These are phyloP conservation scores for Candida jianshihensis DNA, from an alignment of 805 yeast genomes.

Conservation along the genomic window DNA sequence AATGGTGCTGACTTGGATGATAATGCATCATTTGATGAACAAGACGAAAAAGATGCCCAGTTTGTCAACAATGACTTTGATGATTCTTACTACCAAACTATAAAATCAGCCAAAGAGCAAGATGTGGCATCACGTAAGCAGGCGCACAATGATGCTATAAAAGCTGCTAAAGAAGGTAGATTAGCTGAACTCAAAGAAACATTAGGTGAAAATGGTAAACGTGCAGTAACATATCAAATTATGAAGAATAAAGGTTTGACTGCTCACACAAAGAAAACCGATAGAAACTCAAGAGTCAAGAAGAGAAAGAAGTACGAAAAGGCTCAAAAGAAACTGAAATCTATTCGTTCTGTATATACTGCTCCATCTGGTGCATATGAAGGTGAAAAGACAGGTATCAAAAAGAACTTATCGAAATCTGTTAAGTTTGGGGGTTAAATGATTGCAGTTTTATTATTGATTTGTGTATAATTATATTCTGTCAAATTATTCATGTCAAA, in stretches of 20 bases:
- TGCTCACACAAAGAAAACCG: slow-evolving; percentile 86
- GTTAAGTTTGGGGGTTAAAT: slow-evolving; percentile 45
- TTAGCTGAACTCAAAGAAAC: slow-evolving; percentile 60
- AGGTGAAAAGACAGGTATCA: slow-evolving; percentile 97
- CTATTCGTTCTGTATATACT: slow-evolving; percentile 85
- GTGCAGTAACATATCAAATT: slow-evolving; percentile 92
- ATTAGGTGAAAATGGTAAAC: slow-evolving; percentile 75
- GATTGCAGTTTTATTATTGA: too few species aligned
- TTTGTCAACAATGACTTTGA: slow-evolving; percentile 39
- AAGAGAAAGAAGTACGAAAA: slow-evolving; percentile 95
- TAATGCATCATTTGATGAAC: slow-evolving; percentile 37
- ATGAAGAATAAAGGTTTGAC: slow-evolving; percentile 95
- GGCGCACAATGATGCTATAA: slow-evolving; percentile 64
- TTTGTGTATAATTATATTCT: too few species aligned
- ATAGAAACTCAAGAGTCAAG: slow-evolving; percentile 93
- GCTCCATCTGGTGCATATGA: slow-evolving; percentile 70
- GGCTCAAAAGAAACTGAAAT: slow-evolving; percentile 89
- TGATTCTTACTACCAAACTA: slow-evolving; percentile 50
- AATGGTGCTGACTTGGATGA: slow-evolving; percentile 53
- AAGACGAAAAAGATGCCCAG: slow-evolving; percentile 37
- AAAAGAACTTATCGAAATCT: slow-evolving; percentile 85
- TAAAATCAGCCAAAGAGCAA: slow-evolving; percentile 40
- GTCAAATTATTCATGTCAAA: neutral
- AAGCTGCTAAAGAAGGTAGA: slow-evolving; percentile 81
- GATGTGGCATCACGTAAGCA: slow-evolving; percentile 47